Conservation (phyloP, 495 filamentous ascomycete genomes). For the Aspergillus incahuasiensis region DNA sequence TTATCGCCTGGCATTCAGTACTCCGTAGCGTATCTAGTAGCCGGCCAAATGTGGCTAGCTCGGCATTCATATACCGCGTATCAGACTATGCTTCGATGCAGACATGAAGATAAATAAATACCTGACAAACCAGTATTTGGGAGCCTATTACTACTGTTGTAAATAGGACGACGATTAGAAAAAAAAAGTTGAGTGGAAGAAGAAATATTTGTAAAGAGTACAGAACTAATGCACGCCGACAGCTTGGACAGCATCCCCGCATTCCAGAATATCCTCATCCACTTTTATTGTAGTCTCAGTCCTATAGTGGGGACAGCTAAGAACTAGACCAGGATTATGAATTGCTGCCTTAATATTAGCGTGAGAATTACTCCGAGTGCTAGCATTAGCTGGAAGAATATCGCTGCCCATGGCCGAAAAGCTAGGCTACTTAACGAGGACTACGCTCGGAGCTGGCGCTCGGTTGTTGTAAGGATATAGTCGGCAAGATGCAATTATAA, state of each 20-base stretch:
- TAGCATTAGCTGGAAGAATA: background rate
- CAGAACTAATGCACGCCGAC: background rate
- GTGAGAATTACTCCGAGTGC: background rate
- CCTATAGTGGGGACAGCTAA: slow-evolving; percentile 6
- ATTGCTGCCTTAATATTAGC: background rate
- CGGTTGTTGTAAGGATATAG: slow-evolving; percentile 8
- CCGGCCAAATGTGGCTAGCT: background rate
- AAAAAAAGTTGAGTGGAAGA: background rate
- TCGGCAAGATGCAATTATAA: slow-evolving; percentile 6
- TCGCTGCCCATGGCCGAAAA: background rate
- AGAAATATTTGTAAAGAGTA: background rate
- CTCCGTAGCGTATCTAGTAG: background rate
- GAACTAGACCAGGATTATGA: slow-evolving; percentile 3
- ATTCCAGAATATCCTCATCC: background rate
- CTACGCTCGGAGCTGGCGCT: slow-evolving; percentile 6
- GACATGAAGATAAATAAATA: background rate
- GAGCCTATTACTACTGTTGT: background rate
- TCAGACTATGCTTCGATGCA: background rate
- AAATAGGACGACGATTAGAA: no score
- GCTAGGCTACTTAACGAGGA: background rate
- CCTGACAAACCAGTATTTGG: background rate
- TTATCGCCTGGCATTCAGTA: background rate
- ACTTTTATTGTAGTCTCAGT: background rate
- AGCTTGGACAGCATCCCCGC: slow-evolving; percentile 5
- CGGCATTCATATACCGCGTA: background rate